phyloP scores from a whole-genome alignment of 768 basidiomycete species.

The Leccinum aurantiacum region DNA sequence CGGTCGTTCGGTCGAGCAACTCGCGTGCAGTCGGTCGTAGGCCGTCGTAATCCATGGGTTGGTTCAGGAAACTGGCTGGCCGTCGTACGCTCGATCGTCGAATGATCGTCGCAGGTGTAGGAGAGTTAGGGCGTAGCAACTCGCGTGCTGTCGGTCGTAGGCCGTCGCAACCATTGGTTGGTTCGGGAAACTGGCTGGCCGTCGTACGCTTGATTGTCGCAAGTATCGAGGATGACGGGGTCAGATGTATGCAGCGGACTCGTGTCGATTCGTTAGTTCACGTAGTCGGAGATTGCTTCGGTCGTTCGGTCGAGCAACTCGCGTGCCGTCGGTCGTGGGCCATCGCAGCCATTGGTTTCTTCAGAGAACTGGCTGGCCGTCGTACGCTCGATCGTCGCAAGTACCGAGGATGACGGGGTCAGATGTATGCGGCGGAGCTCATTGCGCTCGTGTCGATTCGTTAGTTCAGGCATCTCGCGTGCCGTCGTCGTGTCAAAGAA shows the following conservation, averaged over 20 bases:
- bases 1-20: background rate
- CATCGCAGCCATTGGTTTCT: background rate
- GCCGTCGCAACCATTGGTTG: background rate
- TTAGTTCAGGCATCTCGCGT: background rate
- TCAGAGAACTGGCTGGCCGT: slow-evolving; percentile 1
- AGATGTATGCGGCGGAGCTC: background rate
- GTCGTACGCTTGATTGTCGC: background rate
- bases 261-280: background rate
- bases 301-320: background rate
- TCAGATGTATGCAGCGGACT: no score
- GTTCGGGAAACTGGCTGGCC: background rate
- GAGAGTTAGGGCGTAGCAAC: no score
- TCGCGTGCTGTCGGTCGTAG: no score
- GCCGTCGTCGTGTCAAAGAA: background rate
- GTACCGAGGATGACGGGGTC: background rate
- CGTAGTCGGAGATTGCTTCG: background rate
- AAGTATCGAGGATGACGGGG: background rate
- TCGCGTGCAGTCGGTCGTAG: no score
- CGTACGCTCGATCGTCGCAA: background rate
- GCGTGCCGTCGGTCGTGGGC: background rate
- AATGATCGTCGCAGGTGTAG: no score
- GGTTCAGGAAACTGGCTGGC: background rate
- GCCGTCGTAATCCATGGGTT: background rate
- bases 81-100: background rate
- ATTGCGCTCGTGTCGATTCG: background rate